Evolutionary conservation across 805 yeast genomes (phyloP).

Genomic region (Hagleromyces aurorensis): DNA sequence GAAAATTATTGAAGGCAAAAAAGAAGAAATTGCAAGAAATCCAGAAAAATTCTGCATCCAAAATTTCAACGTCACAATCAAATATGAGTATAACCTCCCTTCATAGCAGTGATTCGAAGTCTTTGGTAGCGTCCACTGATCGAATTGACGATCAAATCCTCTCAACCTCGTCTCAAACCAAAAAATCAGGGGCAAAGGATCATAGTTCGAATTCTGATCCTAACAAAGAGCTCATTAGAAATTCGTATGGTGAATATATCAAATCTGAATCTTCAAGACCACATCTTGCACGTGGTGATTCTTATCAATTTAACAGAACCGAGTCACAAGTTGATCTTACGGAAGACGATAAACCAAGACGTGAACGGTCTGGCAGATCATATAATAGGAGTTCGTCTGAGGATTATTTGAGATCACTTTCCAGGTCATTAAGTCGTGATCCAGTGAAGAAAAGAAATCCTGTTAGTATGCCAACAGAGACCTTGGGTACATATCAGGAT

Average conservation of each 20-base stretch:
- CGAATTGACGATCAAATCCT: conserved; percentile 18
- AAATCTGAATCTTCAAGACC: conserved; percentile 35
- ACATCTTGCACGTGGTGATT: conserved; percentile 71
- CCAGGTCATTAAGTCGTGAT: conserved; percentile 26
- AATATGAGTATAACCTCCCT: conserved; percentile 9
- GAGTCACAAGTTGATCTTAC: conserved; percentile 26
- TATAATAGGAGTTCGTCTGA: conserved; percentile 25
- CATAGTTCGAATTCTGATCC: neutral
- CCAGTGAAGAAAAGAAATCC: conserved; percentile 7
- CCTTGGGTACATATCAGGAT: conserved; percentile 9
- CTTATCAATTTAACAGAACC: conserved; percentile 53
- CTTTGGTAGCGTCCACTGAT: conserved; percentile 25
- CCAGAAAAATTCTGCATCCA: conserved; percentile 5
- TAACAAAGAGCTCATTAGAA: conserved; percentile 14
- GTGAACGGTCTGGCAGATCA: conserved; percentile 18
- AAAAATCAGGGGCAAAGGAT: conserved; percentile 1
- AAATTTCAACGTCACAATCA: conserved; percentile 4
- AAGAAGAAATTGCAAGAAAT: conserved; percentile 10
- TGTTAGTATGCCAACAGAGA: conserved; percentile 6
- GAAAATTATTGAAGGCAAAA: conserved; percentile 8
- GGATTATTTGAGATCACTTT: conserved; percentile 48
- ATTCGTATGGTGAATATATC: conserved; percentile 27
- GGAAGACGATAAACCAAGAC: conserved; percentile 5
- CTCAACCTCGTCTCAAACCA: conserved; percentile 6
- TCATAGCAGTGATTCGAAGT: conserved; percentile 11